Base-by-base conservation (phyloP, 345 rosid species). In the Psidium friedrichsthalianum region DNA sequence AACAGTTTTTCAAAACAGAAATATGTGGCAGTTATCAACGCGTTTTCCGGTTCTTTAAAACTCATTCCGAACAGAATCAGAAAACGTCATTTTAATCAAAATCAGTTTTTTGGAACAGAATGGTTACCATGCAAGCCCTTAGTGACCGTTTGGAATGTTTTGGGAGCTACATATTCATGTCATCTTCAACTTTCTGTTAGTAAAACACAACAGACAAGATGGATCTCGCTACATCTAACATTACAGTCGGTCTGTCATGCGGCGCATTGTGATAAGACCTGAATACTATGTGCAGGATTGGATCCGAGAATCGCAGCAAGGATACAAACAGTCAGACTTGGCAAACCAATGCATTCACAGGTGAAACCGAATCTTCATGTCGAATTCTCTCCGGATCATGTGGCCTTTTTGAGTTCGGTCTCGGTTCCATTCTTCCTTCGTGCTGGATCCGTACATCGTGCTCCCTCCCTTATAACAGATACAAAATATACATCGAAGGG, bases 401-500 rank as follows among this genome's bases (percentile, higher is more conserved):
- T 56, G 6, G 12, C 27, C 29, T 51, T 25, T 84, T 20, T 40
- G 40, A 9, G 24, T 49, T 16, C 58, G 1, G 21, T 49, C 40
- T 84, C 22, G 2, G 3, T 22, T 12, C 53, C 11, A 14, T 6
- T 21, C 27, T 11, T 21, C 69, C 18, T 56, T 36, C 32, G 15
- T 27, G 61, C 11, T 21, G 29, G n/a, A 51, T 52, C 54, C 51
- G 9, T 52, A 21, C 57, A 22, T 6, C 2, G 54, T 58, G 82
- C 69, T 54, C 3, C n/a, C 69, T 54, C 3, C n/a, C 25, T 61
- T 85, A 80, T 44, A 52, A 44, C 87, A 95, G 98, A 88, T 95
- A 92, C 59, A 95, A 95, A 91, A 95, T 95, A 82, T 94, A 94
- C 64, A 91, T 95, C 16, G 98, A 95, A 90, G 98, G 98, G 24